phyloP scores from a whole-genome alignment of 768 basidiomycete genomes.

The Amanita muscaria region DNA sequence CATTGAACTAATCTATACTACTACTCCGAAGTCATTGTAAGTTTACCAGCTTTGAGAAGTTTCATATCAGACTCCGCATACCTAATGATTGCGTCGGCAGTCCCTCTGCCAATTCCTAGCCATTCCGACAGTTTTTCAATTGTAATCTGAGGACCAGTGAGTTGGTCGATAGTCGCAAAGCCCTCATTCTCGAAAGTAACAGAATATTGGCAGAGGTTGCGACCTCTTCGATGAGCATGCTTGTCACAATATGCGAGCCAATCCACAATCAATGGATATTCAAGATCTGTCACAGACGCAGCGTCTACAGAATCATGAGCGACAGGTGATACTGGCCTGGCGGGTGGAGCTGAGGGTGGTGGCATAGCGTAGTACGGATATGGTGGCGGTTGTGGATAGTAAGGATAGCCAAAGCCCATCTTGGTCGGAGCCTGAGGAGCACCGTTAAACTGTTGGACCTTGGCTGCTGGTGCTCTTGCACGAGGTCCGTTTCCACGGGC shows the following conservation, averaged over 20 bases:
- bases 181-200: slow-evolving; percentile 1
- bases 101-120: slow-evolving; percentile 3
- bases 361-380: no score
- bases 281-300: background rate
- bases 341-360: background rate
- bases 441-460: no score
- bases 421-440: no score
- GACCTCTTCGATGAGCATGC: background rate
- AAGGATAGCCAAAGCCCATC: no score
- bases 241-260: slow-evolving; percentile 6
- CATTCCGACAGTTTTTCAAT: slow-evolving; percentile 6
- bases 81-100: slow-evolving; percentile 6
- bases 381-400: background rate
- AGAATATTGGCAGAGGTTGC: background rate
- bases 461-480: background rate
- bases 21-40: background rate
- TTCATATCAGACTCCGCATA: slow-evolving; percentile 4
- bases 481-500: slow-evolving; percentile 2
- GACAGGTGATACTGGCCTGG: background rate
- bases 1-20: no score
- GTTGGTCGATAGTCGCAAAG: slow-evolving; percentile 5
- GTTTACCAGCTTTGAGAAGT: slow-evolving; percentile 2
- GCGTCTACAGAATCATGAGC: background rate
- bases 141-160: slow-evolving; percentile 2
- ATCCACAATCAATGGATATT: slow-evolving; percentile 1